Evolutionary conservation across 2,329 filamentous ascomycete species (phyloP), one percentile per base, ranked within the genome.

Genomic region (Colletotrichum nymphaeae): DNA sequence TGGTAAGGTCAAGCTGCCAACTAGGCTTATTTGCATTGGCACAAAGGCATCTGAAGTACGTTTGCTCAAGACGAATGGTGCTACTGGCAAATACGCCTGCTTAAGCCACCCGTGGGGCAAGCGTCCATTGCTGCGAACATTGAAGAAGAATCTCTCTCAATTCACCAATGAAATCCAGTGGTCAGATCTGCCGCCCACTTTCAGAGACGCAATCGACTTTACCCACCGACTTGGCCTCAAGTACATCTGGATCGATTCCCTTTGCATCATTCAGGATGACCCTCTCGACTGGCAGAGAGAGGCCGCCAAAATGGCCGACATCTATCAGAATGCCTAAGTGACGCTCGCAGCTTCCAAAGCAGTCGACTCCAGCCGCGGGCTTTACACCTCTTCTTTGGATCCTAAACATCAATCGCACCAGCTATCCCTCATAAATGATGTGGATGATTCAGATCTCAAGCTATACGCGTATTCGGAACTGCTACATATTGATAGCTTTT

Each of bases 201-300:
- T 67, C 60, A 49, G 42, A 6, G 69, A 76, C 30, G 67, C 70
- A 19, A 52, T 76, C 14, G 11, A 7, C 2, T 63, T 76, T 30
- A 70, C 75, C 3, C 52, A 60, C 9, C 55, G 58, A 14, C 62
- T 76, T n/a, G 69, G 69, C 1, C 65, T 76, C 24, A 63, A 57
- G 19, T 76, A 76, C 53, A 30, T 76, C 14, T 76, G 75, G 75
- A 75, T 76, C 28, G 75, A 76, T 8, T 74, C 72, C 1, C 56
- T 76, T 1, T 76, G 75, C 59, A 76, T 76, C 52, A 70, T 76
- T 16, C 75, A 76, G 26, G 70, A 76, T 46, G 73, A 70, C 2
- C 68, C 58, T 26, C 26, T 55, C 3, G 75, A 76, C 55, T 76
- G 75, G 75, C 63, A 75, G 32, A 12, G 22, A 1, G 73, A 76